A percentile compares a stretch with the other conserved stretches of the same genome.
These are phyloP conservation scores for Euryodendron excelsum DNA, from an alignment of 148 eudicot species.

Conservation along the genomic window DNA sequence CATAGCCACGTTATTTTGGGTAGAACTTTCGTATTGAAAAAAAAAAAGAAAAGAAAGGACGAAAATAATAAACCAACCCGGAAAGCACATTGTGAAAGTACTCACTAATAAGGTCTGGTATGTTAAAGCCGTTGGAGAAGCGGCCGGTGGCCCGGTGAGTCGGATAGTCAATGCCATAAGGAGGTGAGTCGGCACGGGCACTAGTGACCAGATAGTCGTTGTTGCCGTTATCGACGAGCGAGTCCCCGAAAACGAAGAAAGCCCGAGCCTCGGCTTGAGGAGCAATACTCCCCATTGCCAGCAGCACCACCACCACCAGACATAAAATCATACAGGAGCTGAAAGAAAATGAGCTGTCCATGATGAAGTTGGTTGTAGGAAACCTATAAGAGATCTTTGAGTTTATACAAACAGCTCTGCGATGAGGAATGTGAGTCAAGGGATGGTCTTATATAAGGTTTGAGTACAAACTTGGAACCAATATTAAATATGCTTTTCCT, in stretches of 20 bases:
- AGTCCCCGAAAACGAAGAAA: conserved; percentile 20
- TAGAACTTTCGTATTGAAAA: no score
- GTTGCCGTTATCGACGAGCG: conserved; percentile 20
- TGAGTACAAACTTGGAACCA: no score
- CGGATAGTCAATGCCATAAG: conserved; percentile 22
- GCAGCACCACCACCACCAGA: background rate
- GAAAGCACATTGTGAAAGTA: no score
- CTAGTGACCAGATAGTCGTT: conserved; percentile 14
- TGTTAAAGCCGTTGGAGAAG: conserved; percentile 21
- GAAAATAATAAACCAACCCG: no score
- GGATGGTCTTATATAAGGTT: background rate
- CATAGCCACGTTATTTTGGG: no score
- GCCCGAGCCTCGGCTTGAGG: conserved; percentile 10
- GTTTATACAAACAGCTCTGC: background rate
- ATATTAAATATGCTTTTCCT: no score
- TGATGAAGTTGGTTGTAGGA: background rate
- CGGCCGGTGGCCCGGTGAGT: conserved; percentile 21
- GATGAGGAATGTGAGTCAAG: conserved; percentile 4
- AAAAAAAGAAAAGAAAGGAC: background rate
- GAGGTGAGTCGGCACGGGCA: conserved; percentile 19
- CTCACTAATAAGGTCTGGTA: conserved; percentile 18
- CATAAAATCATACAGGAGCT: background rate
- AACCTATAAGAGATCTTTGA: no score
- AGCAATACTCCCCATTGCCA: background rate
- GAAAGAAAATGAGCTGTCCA: background rate